These are phyloP conservation scores for Rhytidiadelphus loreus DNA, from an alignment of 225 moss, liverwort and hornwort species.

Conservation along the genomic window DNA sequence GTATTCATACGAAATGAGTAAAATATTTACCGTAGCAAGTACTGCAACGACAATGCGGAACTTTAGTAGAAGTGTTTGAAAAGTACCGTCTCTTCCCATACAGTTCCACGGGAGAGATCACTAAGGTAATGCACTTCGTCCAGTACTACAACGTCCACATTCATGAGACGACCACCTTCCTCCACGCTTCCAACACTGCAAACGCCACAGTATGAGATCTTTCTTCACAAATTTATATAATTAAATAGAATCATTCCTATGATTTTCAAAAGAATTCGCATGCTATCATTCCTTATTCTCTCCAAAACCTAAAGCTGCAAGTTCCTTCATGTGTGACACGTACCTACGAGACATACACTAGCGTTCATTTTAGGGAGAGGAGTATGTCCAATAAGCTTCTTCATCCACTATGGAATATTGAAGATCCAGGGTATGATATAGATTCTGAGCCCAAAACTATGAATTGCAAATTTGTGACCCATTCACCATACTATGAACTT, in stretches of 20 bases:
- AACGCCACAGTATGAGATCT: not conserved
- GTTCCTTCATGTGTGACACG: not conserved
- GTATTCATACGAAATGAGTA: not conserved
- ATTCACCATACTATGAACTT: not conserved
- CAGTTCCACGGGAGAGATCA: conserved; percentile 90
- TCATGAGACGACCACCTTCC: conserved; percentile 64
- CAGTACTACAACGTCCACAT: conserved; percentile 73
- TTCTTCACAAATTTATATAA: not conserved
- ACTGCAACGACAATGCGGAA: not conserved
- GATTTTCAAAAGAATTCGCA: not conserved
- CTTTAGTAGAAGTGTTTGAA: not conserved
- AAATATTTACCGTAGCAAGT: not conserved
- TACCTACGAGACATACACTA: not conserved
- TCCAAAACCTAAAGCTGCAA: not conserved
- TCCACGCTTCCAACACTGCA: conserved; percentile 59
- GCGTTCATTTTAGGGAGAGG: not conserved
- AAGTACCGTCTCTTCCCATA: conserved; percentile 92
- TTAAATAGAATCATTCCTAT: not conserved
- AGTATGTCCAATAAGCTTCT: not conserved
- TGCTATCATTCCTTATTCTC: not conserved
- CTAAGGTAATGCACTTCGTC: conserved; percentile 99
- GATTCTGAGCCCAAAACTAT: not conserved
- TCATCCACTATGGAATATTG: not conserved
- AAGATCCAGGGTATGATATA: not conserved
- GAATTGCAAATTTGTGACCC: not conserved